These are phyloP conservation scores for Danielia oregonensis DNA, from an alignment of 805 yeast species.

Conservation along the genomic window DNA sequence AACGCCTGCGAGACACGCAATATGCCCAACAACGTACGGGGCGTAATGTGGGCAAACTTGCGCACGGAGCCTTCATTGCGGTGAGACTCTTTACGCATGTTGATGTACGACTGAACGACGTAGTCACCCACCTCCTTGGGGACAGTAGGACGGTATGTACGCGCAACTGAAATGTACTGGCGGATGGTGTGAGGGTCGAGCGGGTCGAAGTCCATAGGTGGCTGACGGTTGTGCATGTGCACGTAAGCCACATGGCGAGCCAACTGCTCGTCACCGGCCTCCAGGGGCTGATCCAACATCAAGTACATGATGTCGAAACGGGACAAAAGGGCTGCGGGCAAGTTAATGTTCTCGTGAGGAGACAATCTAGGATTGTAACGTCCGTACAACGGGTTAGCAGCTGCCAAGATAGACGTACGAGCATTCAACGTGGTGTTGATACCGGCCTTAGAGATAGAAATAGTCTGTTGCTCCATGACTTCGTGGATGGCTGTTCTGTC, in stretches of 20 bases:
- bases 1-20: conserved; percentile 91
- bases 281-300: conserved; percentile 77
- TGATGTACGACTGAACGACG: conserved; percentile 81
- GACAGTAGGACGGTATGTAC: conserved; percentile 79
- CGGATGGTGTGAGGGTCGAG: conserved; percentile 77
- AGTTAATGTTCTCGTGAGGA: conserved; percentile 91
- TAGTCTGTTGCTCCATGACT: conserved; percentile 99
- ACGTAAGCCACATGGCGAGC: conserved; percentile 95
- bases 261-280: conserved; percentile 76
- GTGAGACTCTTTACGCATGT: conserved; percentile 88
- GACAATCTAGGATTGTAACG: conserved; percentile 86
- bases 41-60: conserved; percentile 89
- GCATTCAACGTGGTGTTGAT: conserved; percentile 95
- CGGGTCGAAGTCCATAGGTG: conserved; percentile 70
- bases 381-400: conserved; percentile 97
- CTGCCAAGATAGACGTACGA: conserved; percentile 91
- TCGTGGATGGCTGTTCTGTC: conserved; percentile 98
- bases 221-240: conserved; percentile 89
- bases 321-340: conserved; percentile 94
- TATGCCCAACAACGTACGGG: conserved; percentile 89
- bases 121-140: conserved; percentile 81
- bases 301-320: conserved; percentile 90
- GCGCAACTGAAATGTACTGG: conserved; percentile 80
- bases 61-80: conserved; percentile 68
- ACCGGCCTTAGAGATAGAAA: conserved; percentile 96